Evolutionary conservation across 1,284 basidiomycete genomes (phyloP), one percentile per base, ranked within the genome.

Genomic region (Schizophyllum amplum): DNA sequence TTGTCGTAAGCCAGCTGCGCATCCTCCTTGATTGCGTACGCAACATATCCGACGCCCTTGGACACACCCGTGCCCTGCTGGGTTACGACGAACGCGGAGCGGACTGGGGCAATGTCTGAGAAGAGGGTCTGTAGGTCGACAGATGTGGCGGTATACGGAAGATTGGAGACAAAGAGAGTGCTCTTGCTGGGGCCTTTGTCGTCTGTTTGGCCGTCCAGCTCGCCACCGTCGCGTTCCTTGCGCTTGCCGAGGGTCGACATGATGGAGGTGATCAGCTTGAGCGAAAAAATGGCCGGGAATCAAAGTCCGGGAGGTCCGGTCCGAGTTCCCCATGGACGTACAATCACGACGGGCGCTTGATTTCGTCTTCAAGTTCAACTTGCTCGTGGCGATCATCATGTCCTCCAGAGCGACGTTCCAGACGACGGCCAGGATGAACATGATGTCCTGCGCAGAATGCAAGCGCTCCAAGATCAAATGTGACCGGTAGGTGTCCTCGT

Each of bases 41-140:
- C 89, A 59, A 98, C 93, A 70, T 98, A 99, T 60, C 96, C 96
- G n/a, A 98, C 94, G 63, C 96, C 97, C 69, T 98, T 98, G 4
- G 93, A 95, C 25, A 86, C 80, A 46, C 90, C 88, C 0, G 87
- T 84, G 49, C 83, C 86, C 51, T 81, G 82, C 60, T 92, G 87
- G 4, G 86, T 84, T 11, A 98, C 96, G 1, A 99, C 86, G 68
- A 99, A 99, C 0, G 94, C 96, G 42, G 91, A 88, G 51, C 94
- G 83, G 21, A 99, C 87, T 11, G 96, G 97, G 1, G 94, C 97
- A 61, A 98, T 83, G 69, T 95, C 93, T 15, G 95, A 98, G 75
- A 98, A 98, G 53, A 95, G 81, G 0, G 94, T 94, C 66, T 92
- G 82, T 42, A 99, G 75, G 71, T 98, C 94, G 57, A 86, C 88